phyloP scores from a whole-genome alignment of 192 early-diverging fungal genomes.

The Geranomyces variabilis region DNA sequence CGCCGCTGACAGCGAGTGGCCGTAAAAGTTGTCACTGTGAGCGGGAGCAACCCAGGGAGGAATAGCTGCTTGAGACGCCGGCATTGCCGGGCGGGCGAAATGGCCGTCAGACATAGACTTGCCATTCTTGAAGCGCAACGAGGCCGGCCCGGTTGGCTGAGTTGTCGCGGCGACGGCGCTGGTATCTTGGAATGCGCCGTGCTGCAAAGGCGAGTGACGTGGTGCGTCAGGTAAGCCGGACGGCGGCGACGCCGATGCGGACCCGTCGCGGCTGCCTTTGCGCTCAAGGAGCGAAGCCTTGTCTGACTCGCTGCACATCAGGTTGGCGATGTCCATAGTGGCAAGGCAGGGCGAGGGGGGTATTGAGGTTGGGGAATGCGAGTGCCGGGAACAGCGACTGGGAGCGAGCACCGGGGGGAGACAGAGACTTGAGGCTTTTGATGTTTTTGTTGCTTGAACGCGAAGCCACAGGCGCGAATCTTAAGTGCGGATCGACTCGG shows the following conservation, averaged over 20 bases:
- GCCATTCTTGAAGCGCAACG: neutral
- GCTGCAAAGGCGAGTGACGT: neutral
- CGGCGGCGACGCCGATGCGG: neutral
- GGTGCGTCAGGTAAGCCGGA: neutral
- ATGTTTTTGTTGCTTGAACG: too few species aligned
- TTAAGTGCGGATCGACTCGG: too few species aligned
- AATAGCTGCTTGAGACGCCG: neutral
- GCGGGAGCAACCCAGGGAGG: neutral
- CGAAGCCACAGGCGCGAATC: too few species aligned
- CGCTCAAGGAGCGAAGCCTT: neutral
- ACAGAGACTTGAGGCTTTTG: too few species aligned
- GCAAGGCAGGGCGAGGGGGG: too few species aligned
- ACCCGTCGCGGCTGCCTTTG: neutral
- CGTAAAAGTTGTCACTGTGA: constrained; percentile 1
- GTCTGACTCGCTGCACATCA: constrained; percentile 7
- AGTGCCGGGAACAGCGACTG: too few species aligned
- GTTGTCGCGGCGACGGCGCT: too few species aligned
- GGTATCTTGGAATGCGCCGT: too few species aligned
- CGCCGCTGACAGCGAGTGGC: neutral
- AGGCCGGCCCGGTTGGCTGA: neutral
- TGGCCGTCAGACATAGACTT: neutral
- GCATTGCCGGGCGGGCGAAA: neutral
- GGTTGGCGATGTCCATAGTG: constrained; percentile 7
- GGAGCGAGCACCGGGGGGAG: too few species aligned
- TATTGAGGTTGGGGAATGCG: too few species aligned